Evolutionary conservation across 768 basidiomycete genomes (phyloP), one percentile per base, ranked within the genome.

Genomic region (Lactarius tabidus): DNA sequence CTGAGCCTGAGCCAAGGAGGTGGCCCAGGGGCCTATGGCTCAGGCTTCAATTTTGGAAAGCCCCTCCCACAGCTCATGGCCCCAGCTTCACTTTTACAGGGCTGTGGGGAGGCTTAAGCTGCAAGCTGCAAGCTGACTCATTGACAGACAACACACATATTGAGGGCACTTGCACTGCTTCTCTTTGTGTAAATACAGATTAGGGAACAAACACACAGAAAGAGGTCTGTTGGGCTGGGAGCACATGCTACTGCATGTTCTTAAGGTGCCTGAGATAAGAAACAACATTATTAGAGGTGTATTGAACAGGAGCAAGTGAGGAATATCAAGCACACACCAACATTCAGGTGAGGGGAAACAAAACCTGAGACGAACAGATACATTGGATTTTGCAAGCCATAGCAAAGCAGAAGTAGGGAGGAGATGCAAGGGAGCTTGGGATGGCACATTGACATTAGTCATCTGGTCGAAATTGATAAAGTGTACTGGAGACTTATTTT

Each of bases 401-500:
- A 20, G 26, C 31, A 7, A 17, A n/a, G n/a, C n/a, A n/a, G n/a
- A n/a, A n/a, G n/a, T 6, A 6, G 9, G 12, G n/a, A 18, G 6
- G 33, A 10, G 35, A 38, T 33, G 38, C 23, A 26, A 23, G 81
- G 83, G 61, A 91, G 76, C 74, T 91, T 91, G 23, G 86, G 85
- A n/a, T n/a, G n/a, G n/a, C n/a, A n/a, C n/a, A 20, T 89, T 83
- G 66, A 91, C 89, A 70, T 88, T 88, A 73, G 90, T 79, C 79
- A 92, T 84, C 75, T 91, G 87, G 76, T 91, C 89, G 63, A 91
- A 85, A 65, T 86, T 89, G 70, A 92, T 85, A 70, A 91, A 93
- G 76, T 92, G 90, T 17, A 92, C 88, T 89, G 90, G 91, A 38
- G 81, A 83, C 71, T 88, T 84, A 54, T 86, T 83, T 63, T 90